Percentiles rank a stretch among this genome's conserved stretches.
Conservation (phyloP, 208 protist genomes). For the Leishmania amazonensis region DNA sequence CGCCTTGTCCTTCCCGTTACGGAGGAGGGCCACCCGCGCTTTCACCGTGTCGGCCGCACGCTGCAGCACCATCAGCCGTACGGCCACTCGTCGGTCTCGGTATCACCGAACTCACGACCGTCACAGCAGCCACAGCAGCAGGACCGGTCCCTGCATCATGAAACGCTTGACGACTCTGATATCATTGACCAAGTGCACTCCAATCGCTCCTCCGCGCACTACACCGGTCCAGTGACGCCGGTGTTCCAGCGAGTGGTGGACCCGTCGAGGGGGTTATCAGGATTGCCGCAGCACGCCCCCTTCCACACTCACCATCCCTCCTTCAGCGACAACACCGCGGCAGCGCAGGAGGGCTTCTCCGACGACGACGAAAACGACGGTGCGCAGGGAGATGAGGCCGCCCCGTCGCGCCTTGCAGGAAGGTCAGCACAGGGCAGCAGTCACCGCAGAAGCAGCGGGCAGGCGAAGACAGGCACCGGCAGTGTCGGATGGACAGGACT, state of each 20-base stretch:
- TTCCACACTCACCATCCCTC: background rate
- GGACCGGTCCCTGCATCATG: background rate
- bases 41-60: conserved; percentile 17
- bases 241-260: conserved; percentile 29
- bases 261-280: conserved; percentile 7
- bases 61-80: conserved; percentile 7
- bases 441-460: background rate
- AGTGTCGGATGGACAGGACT: conserved; percentile 5
- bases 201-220: conserved; percentile 20
- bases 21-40: conserved; percentile 28
- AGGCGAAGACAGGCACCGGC: background rate
- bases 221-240: conserved; percentile 22
- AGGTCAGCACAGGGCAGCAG: conserved; percentile 2
- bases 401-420: background rate
- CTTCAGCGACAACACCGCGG: background rate
- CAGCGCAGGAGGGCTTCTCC: background rate
- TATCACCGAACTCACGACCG: background rate
- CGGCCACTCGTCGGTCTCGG: background rate
- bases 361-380: background rate
- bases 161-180: conserved; percentile 5
- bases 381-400: background rate
- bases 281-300: background rate
- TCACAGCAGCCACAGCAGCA: conserved; percentile 2
- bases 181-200: conserved; percentile 9
- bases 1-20: conserved; percentile 29